Base-by-base conservation (phyloP, 2,329 filamentous ascomycete genomes). In the Herpotrichia juniperi region DNA sequence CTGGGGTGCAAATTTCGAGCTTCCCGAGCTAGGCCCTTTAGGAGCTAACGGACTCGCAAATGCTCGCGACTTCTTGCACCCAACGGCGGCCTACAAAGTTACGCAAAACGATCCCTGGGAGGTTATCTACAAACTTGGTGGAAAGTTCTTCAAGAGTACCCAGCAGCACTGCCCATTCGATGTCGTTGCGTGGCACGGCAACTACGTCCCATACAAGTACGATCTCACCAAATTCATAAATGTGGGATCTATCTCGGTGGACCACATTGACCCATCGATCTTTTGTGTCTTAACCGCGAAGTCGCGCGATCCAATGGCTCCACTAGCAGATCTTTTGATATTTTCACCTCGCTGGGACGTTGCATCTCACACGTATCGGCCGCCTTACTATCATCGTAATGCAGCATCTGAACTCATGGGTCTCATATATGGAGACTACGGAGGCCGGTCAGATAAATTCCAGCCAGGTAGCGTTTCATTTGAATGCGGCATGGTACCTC, bases 131-230 rank as follows among this genome's bases (percentile, higher is more conserved):
- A 81, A 77, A 8, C 74, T 90, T 65, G 84, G 85, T 67, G 86
- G 87, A 59, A 78, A 80, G 42, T 81, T 91, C 45, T 91, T 89
- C 74, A 75, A 77, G 31, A 86, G 86, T 5, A 78, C 70, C 35
- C 89, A 92, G 73, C 71, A 79, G 10, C 89, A 92, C 69, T 87
- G 85, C 0, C 89, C 89, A 0, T 93, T 91, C 63, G 89, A 93
- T 62, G 84, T 93, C 0, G 89, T 91, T 2, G 88, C 86, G 2
- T 93, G 89, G 89, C 89, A 93, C 67, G 89, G 89, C 37, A 89
- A 85, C 57, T 92, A 91, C 74, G 63, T 69, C 54, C 89, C 89
- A 0, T 91, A 86, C 81, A 93, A 93, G 74, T 93, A 93, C 76
- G 89, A 92, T 63, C 81, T 93, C 1, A 87, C 87, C 22, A 84